Percentiles rank a stretch among this genome's conserved stretches.
Evolutionary conservation across 805 yeast species (phyloP).

Genomic region (Yueomyces sinensis): DNA sequence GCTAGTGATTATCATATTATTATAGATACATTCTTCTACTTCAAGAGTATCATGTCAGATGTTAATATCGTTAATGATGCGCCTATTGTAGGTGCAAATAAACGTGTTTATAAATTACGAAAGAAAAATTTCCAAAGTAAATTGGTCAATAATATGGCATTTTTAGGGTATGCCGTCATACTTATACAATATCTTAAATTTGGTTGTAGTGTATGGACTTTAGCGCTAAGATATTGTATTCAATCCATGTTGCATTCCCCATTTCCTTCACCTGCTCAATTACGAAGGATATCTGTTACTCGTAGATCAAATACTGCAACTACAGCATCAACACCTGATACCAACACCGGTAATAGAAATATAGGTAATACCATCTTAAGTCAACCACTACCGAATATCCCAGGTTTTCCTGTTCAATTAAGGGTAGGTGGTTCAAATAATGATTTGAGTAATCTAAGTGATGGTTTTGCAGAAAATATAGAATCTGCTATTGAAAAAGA

Average conservation of each 20-base stretch:
- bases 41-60: too few species aligned
- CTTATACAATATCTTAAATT: slow-evolving; percentile 17
- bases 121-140: slow-evolving; percentile 15
- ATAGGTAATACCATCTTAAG: background rate
- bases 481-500: slow-evolving; percentile 1
- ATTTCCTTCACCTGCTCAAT: slow-evolving; percentile 24
- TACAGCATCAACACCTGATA: slow-evolving; percentile 2
- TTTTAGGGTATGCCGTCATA: slow-evolving; percentile 15
- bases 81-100: too few species aligned
- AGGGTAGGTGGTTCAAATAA: too few species aligned
- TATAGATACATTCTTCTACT: too few species aligned
- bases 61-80: too few species aligned
- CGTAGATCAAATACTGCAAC: background rate
- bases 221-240: slow-evolving; percentile 23
- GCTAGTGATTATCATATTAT: too few species aligned
- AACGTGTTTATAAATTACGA: slow-evolving; percentile 11
- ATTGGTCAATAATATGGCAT: slow-evolving; percentile 8
- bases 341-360: slow-evolving; percentile 2
- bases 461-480: background rate
- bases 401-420: background rate
- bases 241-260: slow-evolving; percentile 30
- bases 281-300: slow-evolving; percentile 9
- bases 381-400: background rate
- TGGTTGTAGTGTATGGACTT: slow-evolving; percentile 14
- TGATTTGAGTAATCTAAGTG: slow-evolving; percentile 2